phyloP scores from a whole-genome alignment of 1,139 yeast species.

The Pichia sp. region DNA sequence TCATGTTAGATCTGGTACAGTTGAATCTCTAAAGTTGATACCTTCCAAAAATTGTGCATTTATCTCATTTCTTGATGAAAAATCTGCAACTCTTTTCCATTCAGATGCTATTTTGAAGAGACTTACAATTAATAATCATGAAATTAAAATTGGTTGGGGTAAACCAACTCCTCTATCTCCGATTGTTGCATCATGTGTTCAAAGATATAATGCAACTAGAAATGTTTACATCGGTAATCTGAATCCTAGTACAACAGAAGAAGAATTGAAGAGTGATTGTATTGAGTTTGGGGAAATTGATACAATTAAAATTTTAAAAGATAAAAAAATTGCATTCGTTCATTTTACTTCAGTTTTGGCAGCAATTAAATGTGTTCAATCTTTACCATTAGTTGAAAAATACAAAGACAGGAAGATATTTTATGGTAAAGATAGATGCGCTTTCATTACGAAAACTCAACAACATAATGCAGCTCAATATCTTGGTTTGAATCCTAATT shows the following conservation, averaged over 20 bases:
- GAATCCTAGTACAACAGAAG: constrained; percentile 40
- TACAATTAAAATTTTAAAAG: constrained; percentile 49
- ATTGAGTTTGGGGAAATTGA: constrained; percentile 49
- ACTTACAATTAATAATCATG: constrained; percentile 48
- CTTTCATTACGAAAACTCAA: constrained; percentile 83
- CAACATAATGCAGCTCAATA: constrained; percentile 97
- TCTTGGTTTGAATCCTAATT: constrained; percentile 83
- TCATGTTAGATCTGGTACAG: constrained; percentile 85
- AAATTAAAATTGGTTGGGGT: constrained; percentile 59
- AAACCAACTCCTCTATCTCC: constrained; percentile 48
- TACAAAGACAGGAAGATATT: constrained; percentile 51
- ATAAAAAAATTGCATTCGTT: constrained; percentile 54
- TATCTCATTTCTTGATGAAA: constrained; percentile 54
- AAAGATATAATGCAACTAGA: constrained; percentile 56
- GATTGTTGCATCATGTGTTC: constrained; percentile 50
- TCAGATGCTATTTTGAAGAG: constrained; percentile 55
- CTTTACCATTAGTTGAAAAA: constrained; percentile 47
- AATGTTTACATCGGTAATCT: constrained; percentile 55
- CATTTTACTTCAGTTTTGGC: constrained; percentile 53
- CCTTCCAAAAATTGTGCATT: constrained; percentile 56
- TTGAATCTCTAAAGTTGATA: constrained; percentile 62
- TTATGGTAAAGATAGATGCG: constrained; percentile 60
- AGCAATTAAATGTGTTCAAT: constrained; percentile 53
- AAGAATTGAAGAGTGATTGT: constrained; percentile 44
- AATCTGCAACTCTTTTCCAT: constrained; percentile 53